Percentiles rank a stretch among this genome's conserved stretches.
phyloP scores from a whole-genome alignment of 202 grass and related monocot species.

The Dendrocalamus latiflorus region DNA sequence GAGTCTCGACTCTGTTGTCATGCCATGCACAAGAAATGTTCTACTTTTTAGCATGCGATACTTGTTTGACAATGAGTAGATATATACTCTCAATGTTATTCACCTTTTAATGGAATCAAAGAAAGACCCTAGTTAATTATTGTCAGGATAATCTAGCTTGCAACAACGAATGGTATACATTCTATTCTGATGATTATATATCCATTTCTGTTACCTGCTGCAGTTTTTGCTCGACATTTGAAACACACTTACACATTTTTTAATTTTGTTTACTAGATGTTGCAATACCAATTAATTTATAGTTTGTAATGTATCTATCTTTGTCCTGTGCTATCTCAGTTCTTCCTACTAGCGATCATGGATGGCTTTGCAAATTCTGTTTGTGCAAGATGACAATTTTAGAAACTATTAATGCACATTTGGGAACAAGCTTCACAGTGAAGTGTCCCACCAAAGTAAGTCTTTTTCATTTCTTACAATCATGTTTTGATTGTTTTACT shows the following conservation, averaged over 20 bases:
- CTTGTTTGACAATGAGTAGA: background rate
- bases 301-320: conserved; percentile 9
- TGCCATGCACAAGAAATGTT: background rate
- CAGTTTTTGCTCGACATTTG: conserved; percentile 6
- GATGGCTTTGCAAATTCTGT: conserved; percentile 89
- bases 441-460: conserved; percentile 56
- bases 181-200: background rate
- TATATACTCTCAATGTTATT: background rate
- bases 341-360: conserved; percentile 50
- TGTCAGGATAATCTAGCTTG: background rate
- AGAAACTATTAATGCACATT: conserved; percentile 92
- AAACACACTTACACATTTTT: background rate
- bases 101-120: conserved; percentile 1
- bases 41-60: background rate
- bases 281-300: background rate
- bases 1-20: background rate
- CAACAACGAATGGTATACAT: background rate
- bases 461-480: conserved; percentile 6
- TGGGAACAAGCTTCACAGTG: conserved; percentile 61
- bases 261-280: background rate
- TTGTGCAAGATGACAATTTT: conserved; percentile 73
- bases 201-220: background rate
- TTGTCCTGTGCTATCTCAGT: conserved; percentile 40
- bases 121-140: background rate
- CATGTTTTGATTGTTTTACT: conserved; percentile 12